Base-by-base conservation (phyloP, 2,329 filamentous ascomycete species). In the Arthroderma sp. region DNA sequence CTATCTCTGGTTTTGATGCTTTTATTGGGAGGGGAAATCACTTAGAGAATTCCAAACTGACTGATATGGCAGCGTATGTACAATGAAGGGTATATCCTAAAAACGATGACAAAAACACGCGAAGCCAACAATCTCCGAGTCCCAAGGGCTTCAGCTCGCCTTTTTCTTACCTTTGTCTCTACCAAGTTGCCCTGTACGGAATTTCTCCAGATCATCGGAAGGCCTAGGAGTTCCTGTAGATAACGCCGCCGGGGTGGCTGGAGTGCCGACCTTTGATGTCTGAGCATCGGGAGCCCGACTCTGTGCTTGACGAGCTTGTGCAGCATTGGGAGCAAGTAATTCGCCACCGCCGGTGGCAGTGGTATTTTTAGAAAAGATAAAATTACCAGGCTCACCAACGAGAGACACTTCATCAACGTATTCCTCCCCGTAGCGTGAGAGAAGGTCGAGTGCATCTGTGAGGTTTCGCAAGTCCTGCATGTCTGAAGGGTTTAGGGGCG, bases 391-490 rank as follows among this genome's bases (percentile, higher is more conserved):
- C 55, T 81, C 78, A 40, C 78, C 78, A 5, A 72, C 65, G 9
- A 82, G 61, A 0, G 78, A 76, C 48, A 73, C 78, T 53, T 80
- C 77, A 56, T 82, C 78, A 65, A 76, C 76, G 60, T 70, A 81
- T 50, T 81, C 77, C 51, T 77, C 70, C 9, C 70, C 73, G 54
- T 74, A 78, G 5, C 63, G 62, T 8, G 72, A 62, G 27, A 71
- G 68, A 31, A 79, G 64, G 32, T 57, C 61, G 43, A 77, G 67
- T 6, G 73, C 72, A 15, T 72, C 65, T 11, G 60, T 61, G 2
- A 71, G 56, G n/a, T 58, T 66, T 32, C 62, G 62, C 5, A 60
- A 60, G 48, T 68, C 63, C 36, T 64, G 59, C 15, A 57, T 39
- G 6, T 42, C 47, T 11, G 47, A 38, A 4, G 45, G 31, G 32